Percentiles rank a stretch among this genome's conserved stretches.
phyloP scores from a whole-genome alignment of 306 rosid genomes.

The Sechiopsis laciniata region DNA sequence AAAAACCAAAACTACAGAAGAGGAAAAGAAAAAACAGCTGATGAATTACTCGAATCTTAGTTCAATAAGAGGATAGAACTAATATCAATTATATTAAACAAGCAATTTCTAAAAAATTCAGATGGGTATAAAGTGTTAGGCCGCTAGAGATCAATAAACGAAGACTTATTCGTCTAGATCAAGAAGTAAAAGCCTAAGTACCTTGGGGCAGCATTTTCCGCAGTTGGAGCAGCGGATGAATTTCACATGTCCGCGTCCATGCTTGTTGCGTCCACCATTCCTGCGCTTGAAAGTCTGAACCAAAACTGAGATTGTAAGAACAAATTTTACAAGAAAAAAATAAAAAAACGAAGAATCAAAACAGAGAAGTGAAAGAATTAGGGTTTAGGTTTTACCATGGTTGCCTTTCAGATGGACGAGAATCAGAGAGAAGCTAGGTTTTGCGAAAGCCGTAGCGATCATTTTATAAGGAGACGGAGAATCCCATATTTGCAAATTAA shows the following conservation, averaged over 20 bases:
- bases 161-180: no score
- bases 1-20: no score
- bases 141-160: no score
- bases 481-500: background rate
- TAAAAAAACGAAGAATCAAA: background rate
- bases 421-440: background rate
- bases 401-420: background rate
- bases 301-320: background rate
- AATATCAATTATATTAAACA: no score
- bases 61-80: no score
- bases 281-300: slow-evolving; percentile 87
- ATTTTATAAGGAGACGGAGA: background rate
- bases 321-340: background rate
- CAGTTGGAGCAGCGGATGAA: slow-evolving; percentile 90
- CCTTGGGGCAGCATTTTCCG: slow-evolving; percentile 98
- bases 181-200: background rate
- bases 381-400: background rate
- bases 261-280: slow-evolving; percentile 96
- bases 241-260: slow-evolving; percentile 90
- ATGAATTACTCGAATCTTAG: no score
- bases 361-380: background rate
- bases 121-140: no score
- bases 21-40: no score
- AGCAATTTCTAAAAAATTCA: no score
- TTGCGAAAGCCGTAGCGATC: background rate